Evolutionary conservation across 1,139 yeast species (phyloP), one percentile per base, ranked within the genome.

Genomic region (Eremothecium coryli): DNA sequence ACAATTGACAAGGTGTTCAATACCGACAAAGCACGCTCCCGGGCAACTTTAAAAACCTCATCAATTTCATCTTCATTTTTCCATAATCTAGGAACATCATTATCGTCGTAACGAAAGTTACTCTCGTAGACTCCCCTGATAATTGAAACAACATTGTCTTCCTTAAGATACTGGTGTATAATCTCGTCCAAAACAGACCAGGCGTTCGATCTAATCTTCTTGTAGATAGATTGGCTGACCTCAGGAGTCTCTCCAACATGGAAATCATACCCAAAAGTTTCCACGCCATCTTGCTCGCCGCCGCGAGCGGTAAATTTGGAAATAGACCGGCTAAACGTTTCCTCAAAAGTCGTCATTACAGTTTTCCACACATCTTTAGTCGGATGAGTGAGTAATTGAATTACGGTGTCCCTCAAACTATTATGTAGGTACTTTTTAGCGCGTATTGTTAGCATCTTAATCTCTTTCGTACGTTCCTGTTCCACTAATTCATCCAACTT

Each of bases 71-170:
- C 67, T 26, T 78, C 72, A 38, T 76, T 76, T 44, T 75, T 77
- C 80, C 94, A 90, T 31, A 88, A 68, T 34, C 75, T 70, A 5
- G 98, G 98, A 26, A 85, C 62, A 4, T 93, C 94, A 43, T 77
- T 71, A 31, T 71, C 76, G 56, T 86, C 95, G 55, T 82, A 90
- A 46, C 93, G 69, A 62, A 90, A 90, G 36, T 64, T 65, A 40
- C 78, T 84, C 49, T 88, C 97, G 60, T 90, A 90, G 41, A 72
- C 64, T 36, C 76, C 82, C 54, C 78, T 74, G 49, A 81, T 55
- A 18, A 78, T 64, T 31, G 64, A 63, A 2, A 76, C 64, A 14
- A 76, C 65, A 13, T 66, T 71, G 32, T 77, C 85, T 41, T 72
- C 79, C 13, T 71, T 69, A 34, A 80, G 56, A 37, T 71, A 69